Base-by-base conservation (phyloP, 2,329 filamentous ascomycete genomes). In the Paradendryphiella salina region DNA sequence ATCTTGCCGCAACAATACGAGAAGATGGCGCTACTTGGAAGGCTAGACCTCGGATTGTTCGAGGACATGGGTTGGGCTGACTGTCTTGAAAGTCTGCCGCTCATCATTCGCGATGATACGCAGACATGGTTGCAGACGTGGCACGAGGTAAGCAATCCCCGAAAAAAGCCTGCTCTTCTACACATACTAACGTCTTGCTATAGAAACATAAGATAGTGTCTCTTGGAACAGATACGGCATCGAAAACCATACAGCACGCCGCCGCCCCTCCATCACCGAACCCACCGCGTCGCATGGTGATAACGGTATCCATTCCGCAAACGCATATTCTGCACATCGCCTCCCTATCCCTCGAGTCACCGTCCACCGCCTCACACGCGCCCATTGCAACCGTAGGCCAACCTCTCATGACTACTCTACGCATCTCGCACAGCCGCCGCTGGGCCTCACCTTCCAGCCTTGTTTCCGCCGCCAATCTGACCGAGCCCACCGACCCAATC, bases 261-360 rank as follows among this genome's bases (percentile, higher is more conserved):
- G 55, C 32, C 54, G 64, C 67, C 3, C 63, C 65, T 36, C 56
- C 48, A 26, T 70, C 65, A 3, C 63, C 33, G 66, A 72, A 69
- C 17, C 76, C 81, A 15, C 78, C 72, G 54, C 81, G 81, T 15
- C 85, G 85, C 10, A 92, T 99, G 61, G 79, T 88, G 23, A 95
- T 99, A 45, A 89, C 92, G 0, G 92, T 99, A 11, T 90, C 96
- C 51, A 85, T 99, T 1, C 93, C 93, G 0, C 85, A 87, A 1
- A 80, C 96, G 1, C 84, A 89, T 39, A 83, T 96, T 15, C 83
- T 97, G 0, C 88, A 96, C 72, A 95, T 89, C 0, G 87, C 88
- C 2, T 84, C 88, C 44, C 80, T 93, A 21, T 76, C 77, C 21
- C 73, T 89, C 61, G 64, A 72, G 66, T 71, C 67, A 35, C 57